A percentile compares a stretch with the other conserved stretches of the same genome.
phyloP scores from a whole-genome alignment of 805 yeast genomes.

The Yamadazyma akitaensis region DNA sequence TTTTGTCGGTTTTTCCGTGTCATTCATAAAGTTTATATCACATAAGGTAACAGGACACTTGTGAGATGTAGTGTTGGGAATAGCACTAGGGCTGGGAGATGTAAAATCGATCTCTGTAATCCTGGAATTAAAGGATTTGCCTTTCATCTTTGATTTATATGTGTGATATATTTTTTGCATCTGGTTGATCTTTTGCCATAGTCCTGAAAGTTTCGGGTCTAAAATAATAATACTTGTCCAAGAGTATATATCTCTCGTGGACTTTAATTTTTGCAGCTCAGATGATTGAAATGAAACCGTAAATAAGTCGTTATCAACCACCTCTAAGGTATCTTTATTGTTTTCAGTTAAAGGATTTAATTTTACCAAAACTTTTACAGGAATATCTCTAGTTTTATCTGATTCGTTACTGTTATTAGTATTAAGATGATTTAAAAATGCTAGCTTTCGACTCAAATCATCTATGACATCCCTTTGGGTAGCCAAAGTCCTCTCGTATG shows the following conservation, averaged over 20 bases:
- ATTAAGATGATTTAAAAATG: slow-evolving; percentile 18
- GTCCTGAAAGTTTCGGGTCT: slow-evolving; percentile 38
- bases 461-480: slow-evolving; percentile 30
- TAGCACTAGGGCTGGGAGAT: slow-evolving; percentile 8
- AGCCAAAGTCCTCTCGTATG: slow-evolving; percentile 21
- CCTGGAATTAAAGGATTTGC: slow-evolving; percentile 9
- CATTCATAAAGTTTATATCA: slow-evolving; percentile 36
- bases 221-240: slow-evolving; percentile 39
- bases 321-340: slow-evolving; percentile 4
- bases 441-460: slow-evolving; percentile 26
- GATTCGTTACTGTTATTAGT: slow-evolving; percentile 4
- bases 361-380: slow-evolving; percentile 8
- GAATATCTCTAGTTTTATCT: background rate
- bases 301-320: background rate
- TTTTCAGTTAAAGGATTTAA: slow-evolving; percentile 6
- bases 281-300: background rate
- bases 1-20: slow-evolving; percentile 7
- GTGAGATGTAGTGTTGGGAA: background rate
- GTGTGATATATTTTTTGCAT: slow-evolving; percentile 39
- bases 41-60: slow-evolving; percentile 41
- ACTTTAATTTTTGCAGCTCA: background rate
- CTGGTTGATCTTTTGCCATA: slow-evolving; percentile 40
- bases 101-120: slow-evolving; percentile 28
- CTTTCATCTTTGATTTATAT: slow-evolving; percentile 25
- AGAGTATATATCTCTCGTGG: slow-evolving; percentile 19